Conservation (phyloP, 2,329 filamentous ascomycete species). For the Xylaria sp. region DNA sequence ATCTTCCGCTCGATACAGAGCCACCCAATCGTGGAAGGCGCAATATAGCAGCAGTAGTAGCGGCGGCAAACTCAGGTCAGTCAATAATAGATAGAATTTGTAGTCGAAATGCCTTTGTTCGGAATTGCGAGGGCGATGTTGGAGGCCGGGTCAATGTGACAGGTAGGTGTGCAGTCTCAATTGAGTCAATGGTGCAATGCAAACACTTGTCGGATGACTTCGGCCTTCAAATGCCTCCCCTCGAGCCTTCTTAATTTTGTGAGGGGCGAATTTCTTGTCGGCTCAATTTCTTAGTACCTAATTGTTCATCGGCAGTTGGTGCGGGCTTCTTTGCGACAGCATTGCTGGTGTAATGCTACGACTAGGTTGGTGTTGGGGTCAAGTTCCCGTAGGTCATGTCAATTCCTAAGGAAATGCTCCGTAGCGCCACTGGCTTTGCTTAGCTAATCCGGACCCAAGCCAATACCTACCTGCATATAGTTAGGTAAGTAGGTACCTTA, state of each 20-base stretch:
- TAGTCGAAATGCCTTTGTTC: constrained; percentile 8
- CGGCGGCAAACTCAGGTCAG: background rate
- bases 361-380: constrained; percentile 43
- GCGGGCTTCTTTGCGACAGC: constrained; percentile 21
- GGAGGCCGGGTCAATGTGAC: constrained; percentile 15
- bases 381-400: constrained; percentile 42
- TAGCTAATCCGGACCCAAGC: constrained; percentile 41
- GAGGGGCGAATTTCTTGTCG: constrained; percentile 9
- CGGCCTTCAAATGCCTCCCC: constrained; percentile 20
- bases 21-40: constrained; percentile 10
- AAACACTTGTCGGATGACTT: constrained; percentile 19
- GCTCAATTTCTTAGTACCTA: constrained; percentile 16
- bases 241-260: constrained; percentile 4
- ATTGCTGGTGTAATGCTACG: constrained; percentile 25
- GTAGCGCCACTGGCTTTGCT: constrained; percentile 38
- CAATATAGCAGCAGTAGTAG: constrained; percentile 14
- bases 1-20: constrained; percentile 2
- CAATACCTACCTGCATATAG: too few relatives aligned
- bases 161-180: constrained; percentile 18
- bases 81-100: constrained; percentile 8
- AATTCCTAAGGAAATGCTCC: constrained; percentile 39
- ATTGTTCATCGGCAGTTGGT: constrained; percentile 24
- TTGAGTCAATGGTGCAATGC: constrained; percentile 13
- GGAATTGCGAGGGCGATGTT: background rate
- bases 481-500: too few relatives aligned